These are phyloP conservation scores for Massarina eburnea DNA, from an alignment of 2,329 filamentous ascomycete genomes.

Conservation along the genomic window DNA sequence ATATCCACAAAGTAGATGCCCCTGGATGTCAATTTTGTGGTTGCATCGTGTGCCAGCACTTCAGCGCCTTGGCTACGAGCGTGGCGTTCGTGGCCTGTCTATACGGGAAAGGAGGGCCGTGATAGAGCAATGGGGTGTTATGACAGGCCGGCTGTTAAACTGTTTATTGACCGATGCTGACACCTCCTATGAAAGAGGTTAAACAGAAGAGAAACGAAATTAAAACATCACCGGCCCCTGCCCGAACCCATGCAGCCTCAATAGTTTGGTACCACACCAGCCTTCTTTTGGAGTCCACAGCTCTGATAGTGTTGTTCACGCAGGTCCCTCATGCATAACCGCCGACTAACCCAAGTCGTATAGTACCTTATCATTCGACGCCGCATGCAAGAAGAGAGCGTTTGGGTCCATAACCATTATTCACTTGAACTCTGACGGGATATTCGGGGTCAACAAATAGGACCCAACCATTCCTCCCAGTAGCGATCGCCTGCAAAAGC, in stretches of 20 bases:
- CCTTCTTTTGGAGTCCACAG: conserved; percentile 14
- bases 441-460: too few species aligned
- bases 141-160: conserved; percentile 25
- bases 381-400: conserved; percentile 7
- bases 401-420: neutral
- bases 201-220: conserved; percentile 34
- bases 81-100: conserved; percentile 25
- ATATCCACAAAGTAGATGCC: conserved; percentile 31
- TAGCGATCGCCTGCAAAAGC: too few species aligned
- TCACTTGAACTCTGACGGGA: too few species aligned
- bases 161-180: conserved; percentile 34
- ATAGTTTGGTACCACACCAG: conserved; percentile 23
- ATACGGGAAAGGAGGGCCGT: conserved; percentile 37
- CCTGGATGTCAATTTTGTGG: conserved; percentile 27
- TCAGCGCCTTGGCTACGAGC: conserved; percentile 22
- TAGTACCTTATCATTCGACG: conserved; percentile 5
- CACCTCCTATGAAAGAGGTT: conserved; percentile 22
- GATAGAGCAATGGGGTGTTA: conserved; percentile 21
- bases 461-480: too few species aligned
- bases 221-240: conserved; percentile 34
- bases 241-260: conserved; percentile 31
- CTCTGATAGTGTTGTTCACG: conserved; percentile 17
- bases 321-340: conserved; percentile 12
- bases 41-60: conserved; percentile 29
- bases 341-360: conserved; percentile 10